Percentiles rank a stretch among this genome's conserved stretches.
phyloP scores from a whole-genome alignment of 176 grass and related monocot species.

The Poa pratensis region DNA sequence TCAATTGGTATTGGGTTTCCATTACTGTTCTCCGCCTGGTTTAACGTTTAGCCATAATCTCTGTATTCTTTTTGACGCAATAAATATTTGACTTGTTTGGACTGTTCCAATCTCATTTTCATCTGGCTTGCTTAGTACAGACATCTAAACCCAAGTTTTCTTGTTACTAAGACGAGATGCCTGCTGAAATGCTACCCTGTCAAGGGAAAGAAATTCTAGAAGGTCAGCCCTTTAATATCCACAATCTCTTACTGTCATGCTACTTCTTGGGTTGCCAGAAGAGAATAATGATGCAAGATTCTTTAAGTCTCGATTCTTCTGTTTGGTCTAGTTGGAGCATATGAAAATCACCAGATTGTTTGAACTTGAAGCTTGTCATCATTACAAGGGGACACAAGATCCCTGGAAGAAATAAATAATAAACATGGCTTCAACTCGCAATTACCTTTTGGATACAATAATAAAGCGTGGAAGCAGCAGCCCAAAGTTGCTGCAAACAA shows the following conservation, averaged over 20 bases:
- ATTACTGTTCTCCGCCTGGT: background rate
- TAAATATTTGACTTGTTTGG: constrained; percentile 15
- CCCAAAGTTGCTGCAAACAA: background rate
- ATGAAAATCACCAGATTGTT: constrained; percentile 21
- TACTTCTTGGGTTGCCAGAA: background rate
- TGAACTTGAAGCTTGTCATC: constrained; percentile 8
- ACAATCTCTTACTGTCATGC: background rate
- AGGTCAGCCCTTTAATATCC: background rate
- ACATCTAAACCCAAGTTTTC: background rate
- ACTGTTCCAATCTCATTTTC: background rate
- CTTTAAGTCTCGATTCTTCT: background rate
- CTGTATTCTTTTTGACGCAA: constrained; percentile 10
- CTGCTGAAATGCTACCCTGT: background rate
- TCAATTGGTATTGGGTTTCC: constrained; percentile 6
- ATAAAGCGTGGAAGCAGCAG: background rate
- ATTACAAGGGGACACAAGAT: constrained; percentile 36
- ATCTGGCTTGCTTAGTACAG: background rate
- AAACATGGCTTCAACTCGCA: background rate
- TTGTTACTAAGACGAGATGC: background rate
- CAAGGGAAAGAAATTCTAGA: background rate
- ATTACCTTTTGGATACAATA: constrained; percentile 25
- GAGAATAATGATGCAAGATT: background rate
- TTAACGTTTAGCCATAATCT: constrained; percentile 7
- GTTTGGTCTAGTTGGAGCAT: constrained; percentile 18
- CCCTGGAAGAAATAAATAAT: background rate